These are phyloP conservation scores for Coemansia sp. DNA, from an alignment of 192 early-diverging fungal genomes.

Conservation along the genomic window DNA sequence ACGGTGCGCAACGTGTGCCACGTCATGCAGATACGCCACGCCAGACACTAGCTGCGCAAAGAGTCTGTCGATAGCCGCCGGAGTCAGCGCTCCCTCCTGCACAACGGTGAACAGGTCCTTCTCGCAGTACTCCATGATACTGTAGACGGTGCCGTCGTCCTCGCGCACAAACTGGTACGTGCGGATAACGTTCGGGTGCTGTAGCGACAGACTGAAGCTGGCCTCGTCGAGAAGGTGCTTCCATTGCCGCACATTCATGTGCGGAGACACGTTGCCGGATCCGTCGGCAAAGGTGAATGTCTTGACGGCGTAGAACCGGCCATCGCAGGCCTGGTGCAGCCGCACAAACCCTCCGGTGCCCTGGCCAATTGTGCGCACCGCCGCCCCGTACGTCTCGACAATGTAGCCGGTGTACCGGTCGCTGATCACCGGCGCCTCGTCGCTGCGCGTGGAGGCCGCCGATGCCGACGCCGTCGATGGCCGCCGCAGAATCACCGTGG, in stretches of 20 bases:
- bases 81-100: constrained; percentile 69
- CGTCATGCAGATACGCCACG: constrained; percentile 73
- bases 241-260: constrained; percentile 50
- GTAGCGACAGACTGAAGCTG: constrained; percentile 58
- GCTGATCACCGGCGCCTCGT: constrained; percentile 52
- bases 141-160: constrained; percentile 61
- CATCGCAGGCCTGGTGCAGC: constrained; percentile 55
- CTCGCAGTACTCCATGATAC: constrained; percentile 90
- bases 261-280: constrained; percentile 30
- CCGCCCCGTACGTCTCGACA: constrained; percentile 46
- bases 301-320: constrained; percentile 53
- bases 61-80: constrained; percentile 76
- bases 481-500: constrained; percentile 49
- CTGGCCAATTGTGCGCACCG: constrained; percentile 51
- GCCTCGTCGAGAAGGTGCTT: constrained; percentile 57
- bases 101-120: constrained; percentile 86
- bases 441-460: constrained; percentile 45
- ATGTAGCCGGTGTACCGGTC: constrained; percentile 53
- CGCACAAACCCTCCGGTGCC: constrained; percentile 57
- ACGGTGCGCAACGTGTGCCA: constrained; percentile 77
- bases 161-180: constrained; percentile 76
- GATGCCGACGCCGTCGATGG: constrained; percentile 47
- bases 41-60: constrained; percentile 79
- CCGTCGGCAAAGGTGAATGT: constrained; percentile 48
- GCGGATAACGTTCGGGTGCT: constrained; percentile 75